A percentile compares a stretch with the other conserved stretches of the same genome.
Evolutionary conservation across 192 early-diverging fungal species (phyloP).

Genomic region (Phycomyces nitens): DNA sequence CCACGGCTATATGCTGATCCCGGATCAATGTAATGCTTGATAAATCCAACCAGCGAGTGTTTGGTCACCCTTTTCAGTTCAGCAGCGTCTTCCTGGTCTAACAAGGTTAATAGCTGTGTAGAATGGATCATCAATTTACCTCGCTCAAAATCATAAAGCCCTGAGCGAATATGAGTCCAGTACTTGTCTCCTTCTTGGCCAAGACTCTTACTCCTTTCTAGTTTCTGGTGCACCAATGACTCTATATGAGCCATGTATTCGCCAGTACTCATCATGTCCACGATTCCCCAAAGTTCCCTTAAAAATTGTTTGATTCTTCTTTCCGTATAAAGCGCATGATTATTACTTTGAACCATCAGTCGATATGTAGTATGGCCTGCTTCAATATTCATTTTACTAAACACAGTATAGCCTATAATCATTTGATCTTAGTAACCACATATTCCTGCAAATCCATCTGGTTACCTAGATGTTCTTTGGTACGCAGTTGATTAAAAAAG

Average conservation of each 20-base stretch:
- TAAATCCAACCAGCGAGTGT: slow-evolving; percentile 55
- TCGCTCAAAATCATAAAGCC: slow-evolving; percentile 85
- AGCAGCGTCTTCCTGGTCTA: slow-evolving; percentile 56
- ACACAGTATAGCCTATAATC: slow-evolving; percentile 68
- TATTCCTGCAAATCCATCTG: background rate
- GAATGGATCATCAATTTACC: slow-evolving; percentile 12
- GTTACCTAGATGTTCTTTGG: slow-evolving; percentile 79
- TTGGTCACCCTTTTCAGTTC: slow-evolving; percentile 46
- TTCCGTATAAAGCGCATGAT: slow-evolving; percentile 75
- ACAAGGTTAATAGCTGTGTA: background rate
- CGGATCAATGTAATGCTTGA: slow-evolving; percentile 50
- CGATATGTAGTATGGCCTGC: slow-evolving; percentile 73
- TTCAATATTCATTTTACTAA: slow-evolving; percentile 63
- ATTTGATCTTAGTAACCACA: background rate
- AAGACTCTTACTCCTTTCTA: slow-evolving; percentile 86
- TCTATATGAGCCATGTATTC: slow-evolving; percentile 73
- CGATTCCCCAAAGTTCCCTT: slow-evolving; percentile 36
- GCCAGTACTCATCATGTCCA: slow-evolving; percentile 62
- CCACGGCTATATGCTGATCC: slow-evolving; percentile 48
- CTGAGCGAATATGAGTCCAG: slow-evolving; percentile 70
- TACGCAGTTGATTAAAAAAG: slow-evolving; percentile 89
- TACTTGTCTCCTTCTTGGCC: slow-evolving; percentile 67
- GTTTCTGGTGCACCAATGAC: slow-evolving; percentile 63
- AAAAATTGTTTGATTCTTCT: slow-evolving; percentile 80
- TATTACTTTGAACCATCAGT: slow-evolving; percentile 84